Conservation (phyloP, 108 stramenopile species). For the Cyclotella sp. region DNA sequence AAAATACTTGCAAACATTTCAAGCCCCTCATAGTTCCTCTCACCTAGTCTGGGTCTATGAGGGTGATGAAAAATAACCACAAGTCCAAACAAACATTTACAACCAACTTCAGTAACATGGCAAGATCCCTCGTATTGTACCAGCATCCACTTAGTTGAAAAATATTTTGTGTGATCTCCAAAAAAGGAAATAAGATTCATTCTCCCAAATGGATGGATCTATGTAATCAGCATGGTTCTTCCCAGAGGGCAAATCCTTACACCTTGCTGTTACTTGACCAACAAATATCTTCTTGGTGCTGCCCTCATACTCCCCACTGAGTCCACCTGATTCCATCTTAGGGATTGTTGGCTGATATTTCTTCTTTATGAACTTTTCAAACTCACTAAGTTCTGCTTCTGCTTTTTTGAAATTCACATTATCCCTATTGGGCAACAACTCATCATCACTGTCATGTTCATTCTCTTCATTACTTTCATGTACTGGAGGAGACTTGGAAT, state of each 20-base stretch:
- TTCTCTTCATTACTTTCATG: background rate
- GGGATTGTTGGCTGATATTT: background rate
- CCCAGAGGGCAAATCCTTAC: background rate
- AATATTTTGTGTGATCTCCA: background rate
- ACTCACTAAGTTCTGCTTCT: too few species aligned
- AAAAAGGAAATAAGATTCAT: background rate
- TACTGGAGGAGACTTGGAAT: background rate
- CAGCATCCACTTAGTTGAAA: conserved; percentile 4
- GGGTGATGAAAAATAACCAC: conserved; percentile 20
- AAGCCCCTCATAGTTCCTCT: conserved; percentile 5
- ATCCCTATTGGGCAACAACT: background rate
- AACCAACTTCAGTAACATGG: conserved; percentile 19
- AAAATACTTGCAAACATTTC: conserved; percentile 17
- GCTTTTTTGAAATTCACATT: too few species aligned
- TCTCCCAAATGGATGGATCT: background rate
- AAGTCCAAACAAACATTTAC: conserved; percentile 2
- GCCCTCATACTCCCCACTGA: background rate
- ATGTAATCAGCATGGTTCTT: background rate
- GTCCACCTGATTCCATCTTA: background rate
- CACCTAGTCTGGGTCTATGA: background rate
- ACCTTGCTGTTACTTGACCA: background rate
- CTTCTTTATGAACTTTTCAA: conserved; percentile 4
- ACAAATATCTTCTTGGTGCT: background rate
- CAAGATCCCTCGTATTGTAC: conserved; percentile 9
- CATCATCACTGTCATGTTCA: background rate